These are phyloP conservation scores for Amanita molliuscula DNA, from an alignment of 768 basidiomycete genomes.

Conservation along the genomic window DNA sequence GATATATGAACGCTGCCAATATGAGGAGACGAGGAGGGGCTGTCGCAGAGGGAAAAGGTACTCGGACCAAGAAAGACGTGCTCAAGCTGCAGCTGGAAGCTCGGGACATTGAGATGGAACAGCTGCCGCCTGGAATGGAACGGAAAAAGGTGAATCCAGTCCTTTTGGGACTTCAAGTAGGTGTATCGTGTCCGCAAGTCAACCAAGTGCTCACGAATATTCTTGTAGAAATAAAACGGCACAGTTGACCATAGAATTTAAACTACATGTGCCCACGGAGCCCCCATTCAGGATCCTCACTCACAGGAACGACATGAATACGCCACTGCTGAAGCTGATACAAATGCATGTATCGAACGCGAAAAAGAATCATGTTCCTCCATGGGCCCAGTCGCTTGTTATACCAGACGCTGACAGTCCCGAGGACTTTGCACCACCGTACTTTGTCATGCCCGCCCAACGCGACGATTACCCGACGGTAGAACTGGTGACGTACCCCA, in stretches of 20 bases:
- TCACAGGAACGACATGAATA: conserved; percentile 48
- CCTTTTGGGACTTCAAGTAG: conserved; percentile 75
- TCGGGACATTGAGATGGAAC: conserved; percentile 62
- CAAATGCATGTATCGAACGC: conserved; percentile 30
- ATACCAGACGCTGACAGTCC: conserved; percentile 44
- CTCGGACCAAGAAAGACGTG: conserved; percentile 50
- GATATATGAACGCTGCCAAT: conserved; percentile 26
- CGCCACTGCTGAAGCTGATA: conserved; percentile 39
- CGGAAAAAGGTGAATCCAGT: conserved; percentile 68
- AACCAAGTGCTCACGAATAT: conserved; percentile 4
- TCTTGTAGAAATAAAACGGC: conserved; percentile 50
- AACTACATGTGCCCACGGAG: conserved; percentile 43
- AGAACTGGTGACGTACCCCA: conserved; percentile 11
- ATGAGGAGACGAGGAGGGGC: conserved; percentile 17
- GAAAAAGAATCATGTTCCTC: conserved; percentile 36
- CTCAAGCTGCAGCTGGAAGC: conserved; percentile 60
- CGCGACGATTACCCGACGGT: conserved; percentile 20
- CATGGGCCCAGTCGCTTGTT: conserved; percentile 48
- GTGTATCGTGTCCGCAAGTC: conserved; percentile 5
- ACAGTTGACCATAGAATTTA: conserved; percentile 65
- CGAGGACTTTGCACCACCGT: conserved; percentile 43
- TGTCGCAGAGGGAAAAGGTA: conserved; percentile 9
- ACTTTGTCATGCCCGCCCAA: conserved; percentile 49
- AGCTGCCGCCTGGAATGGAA: conserved; percentile 80
- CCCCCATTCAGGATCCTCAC: conserved; percentile 45